Percentiles rank a stretch among this genome's conserved stretches.
Evolutionary conservation across 805 yeast genomes (phyloP).

Genomic region (Pichia nanzhaoensis): DNA sequence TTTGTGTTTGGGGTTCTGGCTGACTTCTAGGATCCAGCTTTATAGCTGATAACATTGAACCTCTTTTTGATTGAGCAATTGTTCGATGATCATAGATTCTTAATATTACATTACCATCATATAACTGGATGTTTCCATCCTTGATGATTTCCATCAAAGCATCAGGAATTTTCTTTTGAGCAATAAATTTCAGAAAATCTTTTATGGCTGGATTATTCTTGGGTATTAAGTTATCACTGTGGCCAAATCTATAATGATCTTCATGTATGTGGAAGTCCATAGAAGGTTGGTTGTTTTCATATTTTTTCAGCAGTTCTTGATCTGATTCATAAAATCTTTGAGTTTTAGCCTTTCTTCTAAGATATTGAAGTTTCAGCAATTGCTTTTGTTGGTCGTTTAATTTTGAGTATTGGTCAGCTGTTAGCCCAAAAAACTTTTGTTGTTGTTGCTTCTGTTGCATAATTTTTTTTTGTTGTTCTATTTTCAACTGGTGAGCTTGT

Average conservation of each 20-base stretch:
- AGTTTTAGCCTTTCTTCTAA: slow-evolving; percentile 39
- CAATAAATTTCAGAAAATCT: slow-evolving; percentile 72
- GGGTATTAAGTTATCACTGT: slow-evolving; percentile 81
- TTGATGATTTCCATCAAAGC: slow-evolving; percentile 83
- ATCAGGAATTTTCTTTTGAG: slow-evolving; percentile 78
- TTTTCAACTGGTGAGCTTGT: slow-evolving; percentile 11
- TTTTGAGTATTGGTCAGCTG: slow-evolving; percentile 28
- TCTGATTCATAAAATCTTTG: slow-evolving; percentile 63
- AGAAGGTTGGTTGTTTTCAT: slow-evolving; percentile 70
- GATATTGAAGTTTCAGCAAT: slow-evolving; percentile 34
- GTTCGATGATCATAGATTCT: slow-evolving; percentile 84
- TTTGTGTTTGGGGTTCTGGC: too few relatives aligned
- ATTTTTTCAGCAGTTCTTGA: slow-evolving; percentile 69
- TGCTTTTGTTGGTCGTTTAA: slow-evolving; percentile 37
- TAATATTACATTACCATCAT: slow-evolving; percentile 84
- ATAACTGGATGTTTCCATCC: slow-evolving; percentile 77
- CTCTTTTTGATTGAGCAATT: slow-evolving; percentile 20
- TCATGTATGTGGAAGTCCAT: slow-evolving; percentile 86
- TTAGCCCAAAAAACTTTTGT: slow-evolving; percentile 21
- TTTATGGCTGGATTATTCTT: slow-evolving; percentile 70
- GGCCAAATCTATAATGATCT: slow-evolving; percentile 86
- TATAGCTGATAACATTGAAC: neutral
- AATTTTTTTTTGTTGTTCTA: slow-evolving; percentile 22
- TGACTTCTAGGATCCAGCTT: neutral
- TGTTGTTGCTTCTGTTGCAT: slow-evolving; percentile 22